Evolutionary conservation across 1,284 basidiomycete genomes (phyloP).

Genomic region (Apiotrichum sp.): DNA sequence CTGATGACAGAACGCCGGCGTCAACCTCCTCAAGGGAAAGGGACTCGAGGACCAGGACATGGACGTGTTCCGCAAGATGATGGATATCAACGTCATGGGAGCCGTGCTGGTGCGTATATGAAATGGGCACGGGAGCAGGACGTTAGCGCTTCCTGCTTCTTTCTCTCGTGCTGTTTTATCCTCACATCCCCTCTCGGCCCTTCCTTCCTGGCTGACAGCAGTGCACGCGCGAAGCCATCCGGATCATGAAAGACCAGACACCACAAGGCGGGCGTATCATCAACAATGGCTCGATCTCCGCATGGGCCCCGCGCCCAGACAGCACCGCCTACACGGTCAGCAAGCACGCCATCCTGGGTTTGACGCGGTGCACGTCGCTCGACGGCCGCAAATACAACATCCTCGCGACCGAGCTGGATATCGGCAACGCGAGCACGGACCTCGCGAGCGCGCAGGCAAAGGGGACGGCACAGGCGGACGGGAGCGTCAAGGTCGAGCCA

Average conservation of each 20-base stretch:
- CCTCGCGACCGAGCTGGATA: slow-evolving; percentile 71
- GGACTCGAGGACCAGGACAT: slow-evolving; percentile 61
- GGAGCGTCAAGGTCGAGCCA: slow-evolving; percentile 56
- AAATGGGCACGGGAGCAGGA: too few species aligned
- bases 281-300: slow-evolving; percentile 75
- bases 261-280: slow-evolving; percentile 75
- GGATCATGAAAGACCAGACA: slow-evolving; percentile 62
- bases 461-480: slow-evolving; percentile 64
- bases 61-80: slow-evolving; percentile 57
- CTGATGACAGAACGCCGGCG: slow-evolving; percentile 52
- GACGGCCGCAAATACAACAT: slow-evolving; percentile 69
- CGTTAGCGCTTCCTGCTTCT: too few species aligned
- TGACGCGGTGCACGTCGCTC: slow-evolving; percentile 67
- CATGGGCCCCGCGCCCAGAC: slow-evolving; percentile 62
- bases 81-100: slow-evolving; percentile 65
- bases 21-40: slow-evolving; percentile 49
- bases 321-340: slow-evolving; percentile 63
- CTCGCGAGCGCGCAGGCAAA: slow-evolving; percentile 51
- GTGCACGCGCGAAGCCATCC: slow-evolving; percentile 69
- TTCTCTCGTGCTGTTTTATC: too few species aligned
- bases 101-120: slow-evolving; percentile 53
- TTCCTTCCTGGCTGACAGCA: background rate
- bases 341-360: slow-evolving; percentile 69
- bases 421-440: slow-evolving; percentile 65
- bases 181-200: too few species aligned